Conservation (phyloP, 1,139 yeast species). For the Protomyces pachydermus region DNA sequence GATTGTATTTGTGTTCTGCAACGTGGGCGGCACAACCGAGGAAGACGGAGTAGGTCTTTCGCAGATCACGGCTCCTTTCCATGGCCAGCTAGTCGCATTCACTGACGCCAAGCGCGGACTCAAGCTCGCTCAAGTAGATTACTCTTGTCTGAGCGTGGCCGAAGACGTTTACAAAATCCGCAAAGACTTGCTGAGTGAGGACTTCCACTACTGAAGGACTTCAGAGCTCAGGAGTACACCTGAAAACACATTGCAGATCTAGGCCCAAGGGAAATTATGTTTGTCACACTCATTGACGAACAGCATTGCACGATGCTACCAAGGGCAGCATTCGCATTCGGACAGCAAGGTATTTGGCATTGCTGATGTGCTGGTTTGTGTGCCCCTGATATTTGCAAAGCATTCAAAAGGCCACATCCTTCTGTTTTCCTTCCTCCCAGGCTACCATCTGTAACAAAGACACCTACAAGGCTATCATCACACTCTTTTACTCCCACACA, state of each 20-base stretch:
- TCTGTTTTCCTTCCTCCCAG: background rate
- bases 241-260: too few relatives aligned
- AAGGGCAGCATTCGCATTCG: background rate
- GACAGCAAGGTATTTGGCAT: background rate
- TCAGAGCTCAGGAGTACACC: background rate
- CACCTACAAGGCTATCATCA: background rate
- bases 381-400: background rate
- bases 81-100: slow-evolving; percentile 20
- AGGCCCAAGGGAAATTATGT: too few relatives aligned
- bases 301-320: too few relatives aligned
- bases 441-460: background rate
- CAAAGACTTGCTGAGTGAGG: slow-evolving; percentile 27
- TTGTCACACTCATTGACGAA: too few relatives aligned
- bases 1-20: slow-evolving; percentile 31
- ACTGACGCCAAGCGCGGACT: slow-evolving; percentile 25
- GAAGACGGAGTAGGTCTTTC: slow-evolving; percentile 18
- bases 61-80: slow-evolving; percentile 22
- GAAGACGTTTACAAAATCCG: slow-evolving; percentile 32
- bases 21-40: slow-evolving; percentile 30
- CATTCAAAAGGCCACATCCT: background rate
- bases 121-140: slow-evolving; percentile 28
- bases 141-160: slow-evolving; percentile 28
- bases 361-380: background rate
- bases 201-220: slow-evolving; percentile 31
- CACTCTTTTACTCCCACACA: background rate